Evolutionary conservation across 305 asterid genomes (phyloP).

Genomic region (Fraxinus albicans): DNA sequence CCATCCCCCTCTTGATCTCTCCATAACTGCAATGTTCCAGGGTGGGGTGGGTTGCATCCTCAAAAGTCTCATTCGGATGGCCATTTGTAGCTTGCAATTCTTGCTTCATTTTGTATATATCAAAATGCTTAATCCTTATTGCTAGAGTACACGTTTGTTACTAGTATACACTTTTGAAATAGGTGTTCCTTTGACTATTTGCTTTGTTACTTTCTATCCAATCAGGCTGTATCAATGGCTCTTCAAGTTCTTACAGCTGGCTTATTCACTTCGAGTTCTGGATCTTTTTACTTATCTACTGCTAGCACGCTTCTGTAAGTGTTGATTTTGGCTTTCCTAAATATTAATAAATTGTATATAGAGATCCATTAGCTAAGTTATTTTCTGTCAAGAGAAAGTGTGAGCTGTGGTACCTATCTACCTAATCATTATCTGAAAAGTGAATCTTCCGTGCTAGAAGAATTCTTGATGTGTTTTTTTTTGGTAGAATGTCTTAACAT

Average conservation of each 20-base stretch:
- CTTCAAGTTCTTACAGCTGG: slow-evolving; percentile 77
- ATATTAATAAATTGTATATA: not conserved
- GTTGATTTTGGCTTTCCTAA: slow-evolving; percentile 18
- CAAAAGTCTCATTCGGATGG: not conserved
- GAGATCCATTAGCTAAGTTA: not conserved
- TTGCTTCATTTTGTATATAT: not conserved
- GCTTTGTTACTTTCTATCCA: slow-evolving; percentile 12
- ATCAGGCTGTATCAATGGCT: slow-evolving; percentile 72
- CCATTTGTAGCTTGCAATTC: not conserved
- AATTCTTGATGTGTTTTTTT: not conserved
- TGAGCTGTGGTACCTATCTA: not conserved
- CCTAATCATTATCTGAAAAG: not conserved
- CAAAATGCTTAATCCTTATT: not conserved
- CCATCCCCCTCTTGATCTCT: not conserved
- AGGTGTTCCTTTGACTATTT: not conserved
- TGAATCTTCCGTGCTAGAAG: not conserved
- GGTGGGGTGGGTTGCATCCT: not conserved
- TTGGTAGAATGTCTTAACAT: not conserved
- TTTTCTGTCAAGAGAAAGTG: not conserved
- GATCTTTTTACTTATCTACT: slow-evolving; percentile 54
- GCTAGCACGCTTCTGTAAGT: slow-evolving; percentile 91
- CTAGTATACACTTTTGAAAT: not conserved
- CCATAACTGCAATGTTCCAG: not conserved
- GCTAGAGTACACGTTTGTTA: not conserved
- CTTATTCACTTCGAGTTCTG: slow-evolving; percentile 39